Percentiles rank a stretch among this genome's conserved stretches.
Evolutionary conservation across 192 early-diverging fungal species (phyloP).

Genomic region (Gamsiella multidivaricata): DNA sequence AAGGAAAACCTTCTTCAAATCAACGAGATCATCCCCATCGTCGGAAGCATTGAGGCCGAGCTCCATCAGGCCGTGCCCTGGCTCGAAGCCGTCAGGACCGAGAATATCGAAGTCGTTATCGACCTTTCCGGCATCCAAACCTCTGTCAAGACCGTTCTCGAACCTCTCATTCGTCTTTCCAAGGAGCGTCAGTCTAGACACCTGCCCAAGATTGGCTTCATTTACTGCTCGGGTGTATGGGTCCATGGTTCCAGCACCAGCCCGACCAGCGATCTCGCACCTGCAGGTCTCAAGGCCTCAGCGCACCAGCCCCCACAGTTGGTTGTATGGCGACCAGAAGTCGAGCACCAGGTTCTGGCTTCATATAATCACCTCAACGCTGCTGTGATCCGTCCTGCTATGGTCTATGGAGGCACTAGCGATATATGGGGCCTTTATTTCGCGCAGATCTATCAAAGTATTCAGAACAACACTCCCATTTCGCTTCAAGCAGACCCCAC

Average conservation of each 20-base stretch:
- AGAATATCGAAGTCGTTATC: conserved; percentile 41
- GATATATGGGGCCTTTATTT: conserved; percentile 35
- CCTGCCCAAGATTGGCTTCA: conserved; percentile 25
- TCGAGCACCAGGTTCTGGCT: conserved; percentile 33
- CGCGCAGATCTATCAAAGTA: conserved; percentile 9
- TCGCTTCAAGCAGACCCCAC: conserved; percentile 18
- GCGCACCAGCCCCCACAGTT: conserved; percentile 11
- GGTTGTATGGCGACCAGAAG: conserved; percentile 43
- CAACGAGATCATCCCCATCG: conserved; percentile 49
- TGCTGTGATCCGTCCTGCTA: conserved; percentile 36
- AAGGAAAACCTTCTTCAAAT: conserved; percentile 24
- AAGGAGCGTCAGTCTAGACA: conserved; percentile 26
- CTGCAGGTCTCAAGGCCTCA: conserved; percentile 7
- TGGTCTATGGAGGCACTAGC: conserved; percentile 30
- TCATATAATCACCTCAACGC: conserved; percentile 29
- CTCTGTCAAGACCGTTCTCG: conserved; percentile 26
- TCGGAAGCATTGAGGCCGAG: conserved; percentile 20
- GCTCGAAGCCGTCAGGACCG: conserved; percentile 13
- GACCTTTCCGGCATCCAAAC: conserved; percentile 29
- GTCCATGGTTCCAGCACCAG: conserved; percentile 16
- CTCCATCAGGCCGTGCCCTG: neutral
- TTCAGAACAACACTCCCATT: conserved; percentile 14
- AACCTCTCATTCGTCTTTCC: conserved; percentile 21
- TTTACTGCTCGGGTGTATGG: conserved; percentile 55
- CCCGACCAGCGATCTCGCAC: conserved; percentile 6